Percentiles rank a stretch among this genome's conserved stretches.
Evolutionary conservation across 106 monocot genomes (phyloP).

Genomic region (Cymbidium sinense): DNA sequence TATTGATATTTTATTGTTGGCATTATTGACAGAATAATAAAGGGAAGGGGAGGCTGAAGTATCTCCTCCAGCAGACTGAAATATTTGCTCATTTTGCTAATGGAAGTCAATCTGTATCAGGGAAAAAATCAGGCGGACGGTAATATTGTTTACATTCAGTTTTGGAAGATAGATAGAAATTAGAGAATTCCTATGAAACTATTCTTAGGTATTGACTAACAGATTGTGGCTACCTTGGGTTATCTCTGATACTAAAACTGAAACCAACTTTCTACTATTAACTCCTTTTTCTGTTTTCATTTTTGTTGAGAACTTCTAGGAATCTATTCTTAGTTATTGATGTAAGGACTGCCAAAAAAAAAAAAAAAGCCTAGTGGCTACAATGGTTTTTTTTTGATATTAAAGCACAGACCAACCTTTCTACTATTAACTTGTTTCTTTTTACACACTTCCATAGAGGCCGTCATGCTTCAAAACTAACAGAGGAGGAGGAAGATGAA

Average conservation of each 20-base stretch:
- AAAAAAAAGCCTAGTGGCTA: neutral
- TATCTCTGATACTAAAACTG: neutral
- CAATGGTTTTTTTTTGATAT: neutral
- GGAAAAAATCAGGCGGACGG: constrained; percentile 59
- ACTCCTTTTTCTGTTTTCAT: neutral
- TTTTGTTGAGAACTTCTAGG: neutral
- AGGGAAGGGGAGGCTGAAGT: constrained; percentile 65
- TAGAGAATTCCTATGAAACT: neutral
- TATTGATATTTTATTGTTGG: neutral
- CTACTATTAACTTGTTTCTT: neutral
- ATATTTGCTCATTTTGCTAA: constrained; percentile 86
- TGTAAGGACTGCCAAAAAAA: neutral
- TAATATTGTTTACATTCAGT: constrained; percentile 13
- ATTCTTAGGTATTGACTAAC: neutral
- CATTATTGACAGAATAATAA: constrained; percentile 52
- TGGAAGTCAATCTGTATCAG: constrained; percentile 43
- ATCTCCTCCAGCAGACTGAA: constrained; percentile 75
- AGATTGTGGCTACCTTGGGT: neutral
- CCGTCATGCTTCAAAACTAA: constrained; percentile 84
- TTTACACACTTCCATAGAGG: constrained; percentile 40
- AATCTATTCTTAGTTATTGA: neutral
- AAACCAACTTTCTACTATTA: neutral
- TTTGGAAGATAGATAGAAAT: neutral
- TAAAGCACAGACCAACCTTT: neutral
- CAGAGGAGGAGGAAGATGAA: constrained; percentile 92